A percentile compares a stretch with the other conserved stretches of the same genome.
phyloP scores from a whole-genome alignment of 208 protist genomes.

The Crithidia brevicula region DNA sequence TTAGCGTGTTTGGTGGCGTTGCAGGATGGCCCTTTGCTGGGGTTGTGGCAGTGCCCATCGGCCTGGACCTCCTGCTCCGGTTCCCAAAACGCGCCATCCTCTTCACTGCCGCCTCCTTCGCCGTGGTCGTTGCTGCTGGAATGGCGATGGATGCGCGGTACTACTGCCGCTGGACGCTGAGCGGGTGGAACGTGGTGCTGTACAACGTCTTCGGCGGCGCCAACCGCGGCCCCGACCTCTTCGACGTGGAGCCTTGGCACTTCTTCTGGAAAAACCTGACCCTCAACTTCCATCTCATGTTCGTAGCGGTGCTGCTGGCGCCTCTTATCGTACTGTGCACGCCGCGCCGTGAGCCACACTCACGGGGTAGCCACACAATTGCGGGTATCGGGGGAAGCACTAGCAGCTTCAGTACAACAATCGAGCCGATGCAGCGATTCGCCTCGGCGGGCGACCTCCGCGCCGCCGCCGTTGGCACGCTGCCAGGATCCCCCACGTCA shows the following conservation, averaged over 20 bases:
- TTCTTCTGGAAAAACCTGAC: conserved; percentile 94
- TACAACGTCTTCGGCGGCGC: conserved; percentile 70
- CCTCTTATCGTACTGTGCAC: conserved; percentile 43
- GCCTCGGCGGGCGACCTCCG: conserved; percentile 4
- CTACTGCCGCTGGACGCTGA: conserved; percentile 50
- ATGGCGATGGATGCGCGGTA: conserved; percentile 48
- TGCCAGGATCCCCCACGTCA: background rate
- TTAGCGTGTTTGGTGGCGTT: conserved; percentile 54
- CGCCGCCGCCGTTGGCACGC: background rate
- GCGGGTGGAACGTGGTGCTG: conserved; percentile 63
- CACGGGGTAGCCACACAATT: background rate
- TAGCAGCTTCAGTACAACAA: background rate
- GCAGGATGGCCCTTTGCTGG: conserved; percentile 94
- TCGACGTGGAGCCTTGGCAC: conserved; percentile 92
- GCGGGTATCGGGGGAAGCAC: background rate
- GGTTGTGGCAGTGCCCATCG: conserved; percentile 81
- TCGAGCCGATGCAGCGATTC: background rate
- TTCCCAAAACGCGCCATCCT: conserved; percentile 33
- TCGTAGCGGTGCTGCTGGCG: conserved; percentile 61
- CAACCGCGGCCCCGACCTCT: conserved; percentile 80
- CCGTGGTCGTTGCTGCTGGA: conserved; percentile 19
- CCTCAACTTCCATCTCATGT: conserved; percentile 95
- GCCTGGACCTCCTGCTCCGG: conserved; percentile 69
- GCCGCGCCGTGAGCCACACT: background rate
- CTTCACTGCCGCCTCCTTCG: conserved; percentile 30